phyloP scores from a whole-genome alignment of 2,329 filamentous ascomycete species.

The Trichophyton benhamiae region DNA sequence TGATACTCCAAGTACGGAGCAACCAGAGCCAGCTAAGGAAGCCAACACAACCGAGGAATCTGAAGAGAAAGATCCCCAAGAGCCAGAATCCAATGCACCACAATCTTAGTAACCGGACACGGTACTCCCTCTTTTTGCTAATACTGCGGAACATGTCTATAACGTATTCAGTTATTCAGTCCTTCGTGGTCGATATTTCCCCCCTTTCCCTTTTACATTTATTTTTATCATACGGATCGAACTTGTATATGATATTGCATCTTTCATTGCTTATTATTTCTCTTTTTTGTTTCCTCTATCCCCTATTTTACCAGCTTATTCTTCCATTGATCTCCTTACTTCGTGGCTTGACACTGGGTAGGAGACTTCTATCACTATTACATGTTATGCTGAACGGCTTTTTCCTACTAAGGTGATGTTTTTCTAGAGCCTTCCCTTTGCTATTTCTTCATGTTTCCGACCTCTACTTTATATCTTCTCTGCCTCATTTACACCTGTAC shows the following conservation, averaged over 20 bases:
- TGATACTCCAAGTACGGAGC: not conserved
- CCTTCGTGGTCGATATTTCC: not conserved
- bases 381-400: not conserved
- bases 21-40: not conserved
- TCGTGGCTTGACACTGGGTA: not conserved
- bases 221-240: not conserved
- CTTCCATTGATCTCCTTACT: not conserved
- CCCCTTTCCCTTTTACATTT: not conserved
- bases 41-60: not conserved
- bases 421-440: not conserved
- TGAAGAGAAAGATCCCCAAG: not conserved
- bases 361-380: not conserved
- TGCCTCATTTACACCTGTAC: not conserved
- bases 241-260: not conserved
- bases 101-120: not conserved
- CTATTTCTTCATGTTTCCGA: not conserved
- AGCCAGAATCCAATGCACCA: not conserved
- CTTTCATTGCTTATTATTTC: not conserved
- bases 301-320: not conserved
- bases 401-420: not conserved
- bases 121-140: not conserved
- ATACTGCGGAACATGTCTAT: not conserved
- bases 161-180: not conserved
- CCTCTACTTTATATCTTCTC: not conserved
- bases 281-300: not conserved